Conservation (phyloP, 495 filamentous ascomycete genomes). For the Neohortaea acidophila region DNA sequence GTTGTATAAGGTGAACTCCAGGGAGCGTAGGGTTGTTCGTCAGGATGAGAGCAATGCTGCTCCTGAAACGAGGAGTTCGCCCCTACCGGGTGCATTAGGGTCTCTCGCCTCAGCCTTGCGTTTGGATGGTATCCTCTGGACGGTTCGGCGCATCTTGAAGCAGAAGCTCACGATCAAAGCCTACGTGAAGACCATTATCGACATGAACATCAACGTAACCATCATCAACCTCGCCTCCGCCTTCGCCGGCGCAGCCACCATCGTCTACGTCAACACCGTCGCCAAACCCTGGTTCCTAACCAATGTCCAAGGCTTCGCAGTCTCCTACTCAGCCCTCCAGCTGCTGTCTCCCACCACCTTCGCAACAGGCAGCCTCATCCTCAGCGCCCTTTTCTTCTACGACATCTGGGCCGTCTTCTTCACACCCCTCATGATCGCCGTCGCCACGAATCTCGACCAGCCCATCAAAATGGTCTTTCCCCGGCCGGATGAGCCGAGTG, state of each 20-base stretch:
- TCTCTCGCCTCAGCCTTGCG: slow-evolving; percentile 28
- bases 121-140: slow-evolving; percentile 32
- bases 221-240: slow-evolving; percentile 44
- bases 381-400: slow-evolving; percentile 74
- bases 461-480: slow-evolving; percentile 89
- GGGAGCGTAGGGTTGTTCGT: slow-evolving; percentile 16
- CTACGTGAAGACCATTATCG: slow-evolving; percentile 31
- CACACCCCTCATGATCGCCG: slow-evolving; percentile 93
- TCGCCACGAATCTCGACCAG: slow-evolving; percentile 77
- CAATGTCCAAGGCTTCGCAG: slow-evolving; percentile 73
- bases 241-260: slow-evolving; percentile 40
- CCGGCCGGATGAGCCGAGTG: slow-evolving; percentile 35
- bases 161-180: slow-evolving; percentile 35
- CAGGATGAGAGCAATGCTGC: slow-evolving; percentile 3
- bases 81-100: slow-evolving; percentile 37
- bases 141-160: slow-evolving; percentile 30
- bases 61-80: slow-evolving; percentile 24
- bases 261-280: slow-evolving; percentile 54
- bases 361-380: slow-evolving; percentile 59
- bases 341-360: slow-evolving; percentile 87
- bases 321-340: slow-evolving; percentile 68
- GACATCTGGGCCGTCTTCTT: slow-evolving; percentile 97
- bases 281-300: slow-evolving; percentile 65
- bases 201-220: slow-evolving; percentile 33
- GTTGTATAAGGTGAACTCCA: slow-evolving; percentile 27